Base-by-base conservation (phyloP, 2,329 filamentous ascomycete species). In the Penicillium sp. region DNA sequence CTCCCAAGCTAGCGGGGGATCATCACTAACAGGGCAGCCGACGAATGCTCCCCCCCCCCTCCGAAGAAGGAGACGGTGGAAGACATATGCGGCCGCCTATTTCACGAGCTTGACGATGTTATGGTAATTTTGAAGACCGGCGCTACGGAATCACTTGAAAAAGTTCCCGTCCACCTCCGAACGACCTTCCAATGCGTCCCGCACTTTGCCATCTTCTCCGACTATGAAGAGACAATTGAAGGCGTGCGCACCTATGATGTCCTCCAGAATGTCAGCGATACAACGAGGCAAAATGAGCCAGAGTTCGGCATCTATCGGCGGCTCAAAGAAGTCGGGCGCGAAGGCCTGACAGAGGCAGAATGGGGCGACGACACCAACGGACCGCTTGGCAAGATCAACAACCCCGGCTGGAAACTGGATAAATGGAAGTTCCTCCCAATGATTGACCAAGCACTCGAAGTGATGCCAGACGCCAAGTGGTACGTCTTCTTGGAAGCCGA, bases 401-500 rank as follows among this genome's bases (percentile, higher is more conserved):
- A 74, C 53, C 63, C 74, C n/a, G 71, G 72, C 38, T 70, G 72
- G 78, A 73, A 69, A 44, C 66, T 81, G 27, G 78, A 81, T 53
- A 80, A 80, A 55, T 80, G 77, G 77, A 81, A 80, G 55, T 77
- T 78, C 49, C 63, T 81, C 11, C 78, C 77, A 4, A 74, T 80
- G 67, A 72, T 78, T 9, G 73, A 78, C 42, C 70, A 73, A 44
- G 72, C 77, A 0, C 64, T 72, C 33, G 63, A 64, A 31, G 58
- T 68, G 41, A 58, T 54, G 25, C 77, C 77, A 0, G 61, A 77
- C 11, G 74, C 75, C 37, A 76, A 75, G 42, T 83, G 79, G 80
- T 83, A 76, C 52, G 66, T 80, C 45, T 82, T 82, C 59, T 71
- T 80, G 18, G 79, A 82, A 54, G 73, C 76, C 0, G 80, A 83